Evolutionary conservation across 169 alveolate genomes (phyloP), one percentile per base, ranked within the genome.

Genomic region (Eimeria praecox): DNA sequence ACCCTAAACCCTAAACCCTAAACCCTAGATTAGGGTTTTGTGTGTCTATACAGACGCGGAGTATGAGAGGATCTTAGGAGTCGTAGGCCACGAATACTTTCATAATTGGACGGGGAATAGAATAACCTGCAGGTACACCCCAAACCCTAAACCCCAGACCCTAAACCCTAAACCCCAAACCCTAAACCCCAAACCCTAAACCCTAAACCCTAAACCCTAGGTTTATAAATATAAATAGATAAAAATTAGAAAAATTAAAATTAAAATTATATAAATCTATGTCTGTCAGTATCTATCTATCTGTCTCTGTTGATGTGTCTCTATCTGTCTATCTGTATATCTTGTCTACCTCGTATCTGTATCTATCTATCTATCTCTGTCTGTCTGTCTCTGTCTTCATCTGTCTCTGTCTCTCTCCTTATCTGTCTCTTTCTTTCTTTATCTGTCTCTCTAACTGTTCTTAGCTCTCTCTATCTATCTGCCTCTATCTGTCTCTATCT

Each of bases 51-150:
- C 96, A 24, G 99, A 98, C 56, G 96, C 94, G 77, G 98, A 98
- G 87, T 98, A 95, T 95, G 98, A 96, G 86, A 90, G 98, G 33
- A 97, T 98, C 44, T 95, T 97, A 96, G 95, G 97, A 6, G 98
- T 97, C 35, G 98, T 98, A 38, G 99, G 98, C 18, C 99, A 98
- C 97, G 99, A 98, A 96, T 98, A 98, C 97, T 98, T 98, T 97
- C 99, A 98, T 97, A 98, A 98, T 97, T 98, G 99, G 98, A 98
- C 99, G 5, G 99, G 99, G 38, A 98, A 98, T 92, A 97, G 99
- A 33, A 99, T 98, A 59, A 98, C 99, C 10, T 10, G 44, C 40
- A 27, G 88, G 95, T 90, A 56, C 8, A 8, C 27, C 66, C 66
- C 24, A 8, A 56, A 56, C 66, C 27, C 27, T 8, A 14, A 14